Evolutionary conservation across 2,329 filamentous ascomycete genomes (phyloP).

Genomic region (Teratosphaeria destructans): DNA sequence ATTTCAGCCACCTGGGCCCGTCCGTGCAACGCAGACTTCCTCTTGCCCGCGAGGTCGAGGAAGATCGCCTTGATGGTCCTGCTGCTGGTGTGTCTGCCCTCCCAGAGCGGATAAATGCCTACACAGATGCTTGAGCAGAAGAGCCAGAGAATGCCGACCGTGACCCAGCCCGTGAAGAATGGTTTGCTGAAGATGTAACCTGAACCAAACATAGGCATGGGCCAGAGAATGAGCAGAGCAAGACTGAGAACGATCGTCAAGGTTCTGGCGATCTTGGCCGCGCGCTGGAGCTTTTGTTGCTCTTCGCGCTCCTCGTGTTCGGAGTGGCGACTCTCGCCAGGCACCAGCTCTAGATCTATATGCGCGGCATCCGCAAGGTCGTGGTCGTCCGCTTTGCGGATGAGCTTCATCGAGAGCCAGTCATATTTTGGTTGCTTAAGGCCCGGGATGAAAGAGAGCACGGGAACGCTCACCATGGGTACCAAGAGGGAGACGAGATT

Average conservation of each 20-base stretch:
- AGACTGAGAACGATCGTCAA: slow-evolving; percentile 57
- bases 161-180: slow-evolving; percentile 55
- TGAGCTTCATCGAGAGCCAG: slow-evolving; percentile 72
- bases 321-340: slow-evolving; percentile 36
- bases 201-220: slow-evolving; percentile 80
- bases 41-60: slow-evolving; percentile 44
- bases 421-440: slow-evolving; percentile 71
- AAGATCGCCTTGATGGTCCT: slow-evolving; percentile 53
- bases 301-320: slow-evolving; percentile 33
- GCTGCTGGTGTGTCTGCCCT: slow-evolving; percentile 59
- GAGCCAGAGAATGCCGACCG: slow-evolving; percentile 65
- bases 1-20: slow-evolving; percentile 19
- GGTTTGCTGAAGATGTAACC: slow-evolving; percentile 71
- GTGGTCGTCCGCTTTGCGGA: slow-evolving; percentile 68
- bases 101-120: slow-evolving; percentile 70
- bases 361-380: slow-evolving; percentile 56
- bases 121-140: slow-evolving; percentile 64
- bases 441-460: slow-evolving; percentile 52
- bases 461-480: slow-evolving; percentile 61
- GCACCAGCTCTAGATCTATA: slow-evolving; percentile 55
- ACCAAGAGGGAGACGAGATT: slow-evolving; percentile 76
- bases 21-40: slow-evolving; percentile 21
- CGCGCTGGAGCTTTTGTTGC: slow-evolving; percentile 32
- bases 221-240: slow-evolving; percentile 71
- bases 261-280: slow-evolving; percentile 42